phyloP scores from a whole-genome alignment of 2,329 filamentous ascomycete genomes.

The Talaromyces pinophilus region DNA sequence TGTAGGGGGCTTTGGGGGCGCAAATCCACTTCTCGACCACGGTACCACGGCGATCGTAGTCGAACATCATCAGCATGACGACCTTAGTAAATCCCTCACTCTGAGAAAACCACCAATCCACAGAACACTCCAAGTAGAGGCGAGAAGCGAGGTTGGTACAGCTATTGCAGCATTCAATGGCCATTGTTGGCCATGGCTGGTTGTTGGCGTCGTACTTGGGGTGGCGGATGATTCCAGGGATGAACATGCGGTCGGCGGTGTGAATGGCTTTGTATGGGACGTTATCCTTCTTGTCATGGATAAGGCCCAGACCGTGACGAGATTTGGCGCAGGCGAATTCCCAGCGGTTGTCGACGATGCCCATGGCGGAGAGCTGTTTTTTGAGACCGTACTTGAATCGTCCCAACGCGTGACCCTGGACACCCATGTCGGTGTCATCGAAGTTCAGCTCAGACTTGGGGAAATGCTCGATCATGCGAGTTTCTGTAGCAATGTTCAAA shows the following conservation, averaged over 20 bases:
- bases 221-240: not conserved
- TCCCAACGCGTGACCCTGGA: conserved; percentile 19
- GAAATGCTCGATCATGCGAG: conserved; percentile 10
- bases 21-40: conserved; percentile 19
- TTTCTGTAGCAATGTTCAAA: conserved; percentile 15
- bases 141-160: conserved; percentile 13
- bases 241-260: conserved; percentile 18
- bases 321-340: not conserved
- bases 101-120: conserved; percentile 22
- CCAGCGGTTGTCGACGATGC: not conserved
- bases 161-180: conserved; percentile 3
- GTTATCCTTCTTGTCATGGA: not conserved
- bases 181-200: conserved; percentile 15
- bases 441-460: not conserved
- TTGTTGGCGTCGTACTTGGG: not conserved
- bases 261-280: not conserved
- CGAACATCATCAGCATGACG: conserved; percentile 17
- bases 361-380: conserved; percentile 10
- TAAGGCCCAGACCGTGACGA: not conserved
- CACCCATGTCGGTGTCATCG: conserved; percentile 15
- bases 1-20: conserved; percentile 2
- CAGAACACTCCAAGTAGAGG: conserved; percentile 11
- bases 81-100: conserved; percentile 4
- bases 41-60: not conserved
- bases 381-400: conserved; percentile 9